Conservation (phyloP, 2,329 filamentous ascomycete species). For the Emmonsiellopsis sp. region DNA sequence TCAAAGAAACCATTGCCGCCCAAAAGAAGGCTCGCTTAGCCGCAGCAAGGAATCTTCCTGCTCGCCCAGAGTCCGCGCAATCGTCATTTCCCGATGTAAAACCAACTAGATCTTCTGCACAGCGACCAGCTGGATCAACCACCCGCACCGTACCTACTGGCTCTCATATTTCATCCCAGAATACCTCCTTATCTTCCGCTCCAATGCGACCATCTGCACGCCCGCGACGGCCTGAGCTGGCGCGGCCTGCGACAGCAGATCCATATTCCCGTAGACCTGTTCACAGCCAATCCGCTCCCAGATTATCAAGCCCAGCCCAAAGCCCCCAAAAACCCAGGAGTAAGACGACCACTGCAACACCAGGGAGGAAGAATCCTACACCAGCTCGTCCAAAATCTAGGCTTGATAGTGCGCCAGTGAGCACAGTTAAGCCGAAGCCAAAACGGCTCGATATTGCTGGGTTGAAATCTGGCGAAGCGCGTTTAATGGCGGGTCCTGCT, state of each 20-base stretch:
- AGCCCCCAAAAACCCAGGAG: conserved; percentile 15
- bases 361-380: conserved; percentile 20
- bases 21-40: conserved; percentile 55
- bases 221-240: conserved; percentile 28
- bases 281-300: conserved; percentile 12
- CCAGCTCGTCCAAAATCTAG: conserved; percentile 26
- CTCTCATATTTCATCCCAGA: conserved; percentile 23
- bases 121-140: conserved; percentile 23
- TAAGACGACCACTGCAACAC: conserved; percentile 21
- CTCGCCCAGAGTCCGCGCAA: conserved; percentile 51
- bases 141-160: conserved; percentile 28
- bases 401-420: conserved; percentile 20
- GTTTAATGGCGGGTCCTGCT: conserved; percentile 13
- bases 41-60: conserved; percentile 36
- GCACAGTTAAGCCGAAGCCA: conserved; percentile 23
- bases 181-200: conserved; percentile 44
- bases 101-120: conserved; percentile 28
- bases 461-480: conserved; percentile 20
- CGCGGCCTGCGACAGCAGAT: conserved; percentile 45
- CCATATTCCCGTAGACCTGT: conserved; percentile 35
- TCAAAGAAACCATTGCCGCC: conserved; percentile 77
- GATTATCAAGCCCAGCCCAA: conserved; percentile 20
- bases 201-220: conserved; percentile 44
- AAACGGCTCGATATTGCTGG: conserved; percentile 25
- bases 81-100: conserved; percentile 39